Evolutionary conservation across 2,329 filamentous ascomycete genomes (phyloP).

Genomic region (Diaporthe sp.): DNA sequence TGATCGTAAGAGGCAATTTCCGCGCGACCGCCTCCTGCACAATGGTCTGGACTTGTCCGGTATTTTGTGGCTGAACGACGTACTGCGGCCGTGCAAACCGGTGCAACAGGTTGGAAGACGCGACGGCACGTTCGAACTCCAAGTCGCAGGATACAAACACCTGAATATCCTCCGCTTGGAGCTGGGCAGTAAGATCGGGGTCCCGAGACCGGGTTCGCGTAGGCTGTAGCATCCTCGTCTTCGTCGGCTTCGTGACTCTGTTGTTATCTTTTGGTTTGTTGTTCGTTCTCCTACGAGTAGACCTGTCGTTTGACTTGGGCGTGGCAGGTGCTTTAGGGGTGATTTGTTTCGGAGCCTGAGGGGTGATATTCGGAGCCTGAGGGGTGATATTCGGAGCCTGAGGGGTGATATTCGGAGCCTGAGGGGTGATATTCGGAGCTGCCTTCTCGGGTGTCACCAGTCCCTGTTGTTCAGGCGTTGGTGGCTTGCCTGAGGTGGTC

Average conservation of each 20-base stretch:
- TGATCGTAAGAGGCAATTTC: slow-evolving; percentile 41
- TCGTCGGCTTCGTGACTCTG: neutral
- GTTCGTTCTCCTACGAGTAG: too few species aligned
- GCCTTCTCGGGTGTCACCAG: too few species aligned
- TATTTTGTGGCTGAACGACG: slow-evolving; percentile 39
- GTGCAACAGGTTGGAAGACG: slow-evolving; percentile 42
- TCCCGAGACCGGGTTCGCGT: neutral
- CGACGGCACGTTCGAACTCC: slow-evolving; percentile 41
- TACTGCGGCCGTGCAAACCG: slow-evolving; percentile 41
- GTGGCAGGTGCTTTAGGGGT: too few species aligned
- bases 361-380: too few species aligned
- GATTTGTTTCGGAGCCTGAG: too few species aligned
- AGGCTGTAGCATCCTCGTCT: too few species aligned
- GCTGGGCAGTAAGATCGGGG: neutral
- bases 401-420: too few species aligned
- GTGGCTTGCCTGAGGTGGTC: neutral
- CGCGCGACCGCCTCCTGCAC: slow-evolving; percentile 33
- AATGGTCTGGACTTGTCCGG: slow-evolving; percentile 36
- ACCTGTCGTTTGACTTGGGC: too few species aligned
- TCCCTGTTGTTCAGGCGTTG: too few species aligned
- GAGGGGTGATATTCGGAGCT: too few species aligned
- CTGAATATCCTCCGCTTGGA: slow-evolving; percentile 9
- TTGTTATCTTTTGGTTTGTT: neutral
- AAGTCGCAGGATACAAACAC: slow-evolving; percentile 11
- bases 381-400: too few species aligned